Evolutionary conservation across 1,284 basidiomycete genomes (phyloP).

Genomic region (Fomitiporia mediterranea): DNA sequence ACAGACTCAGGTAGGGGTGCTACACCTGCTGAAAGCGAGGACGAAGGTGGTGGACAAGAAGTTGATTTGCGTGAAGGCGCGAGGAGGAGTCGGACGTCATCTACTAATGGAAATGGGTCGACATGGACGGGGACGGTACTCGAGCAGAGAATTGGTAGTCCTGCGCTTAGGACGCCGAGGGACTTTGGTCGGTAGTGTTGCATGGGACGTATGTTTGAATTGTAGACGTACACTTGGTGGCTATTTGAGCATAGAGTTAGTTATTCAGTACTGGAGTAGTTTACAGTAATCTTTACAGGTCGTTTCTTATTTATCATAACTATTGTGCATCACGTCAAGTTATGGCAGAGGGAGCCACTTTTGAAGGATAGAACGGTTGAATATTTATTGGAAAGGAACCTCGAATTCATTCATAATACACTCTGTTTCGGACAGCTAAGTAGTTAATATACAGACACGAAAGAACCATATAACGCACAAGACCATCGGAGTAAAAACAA

Average conservation of each 20-base stretch:
- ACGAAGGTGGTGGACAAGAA: conserved; percentile 14
- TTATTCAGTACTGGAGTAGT: background rate
- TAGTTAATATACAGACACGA: too few relatives aligned
- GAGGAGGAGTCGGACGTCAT: background rate
- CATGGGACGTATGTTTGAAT: conserved; percentile 7
- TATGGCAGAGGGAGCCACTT: too few relatives aligned
- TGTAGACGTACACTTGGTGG: conserved; percentile 1
- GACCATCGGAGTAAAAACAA: too few relatives aligned
- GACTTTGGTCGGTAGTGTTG: conserved; percentile 7
- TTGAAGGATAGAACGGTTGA: too few relatives aligned
- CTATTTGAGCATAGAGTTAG: too few relatives aligned
- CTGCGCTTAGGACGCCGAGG: conserved; percentile 16
- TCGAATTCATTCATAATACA: too few relatives aligned
- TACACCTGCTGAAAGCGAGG: conserved; percentile 16
- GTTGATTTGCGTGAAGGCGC: conserved; percentile 13
- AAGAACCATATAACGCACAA: too few relatives aligned
- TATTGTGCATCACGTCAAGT: too few relatives aligned
- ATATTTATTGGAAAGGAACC: too few relatives aligned
- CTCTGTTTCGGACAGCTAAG: too few relatives aligned
- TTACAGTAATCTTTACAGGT: too few relatives aligned
- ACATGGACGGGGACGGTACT: conserved; percentile 10
- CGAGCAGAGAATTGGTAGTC: conserved; percentile 14
- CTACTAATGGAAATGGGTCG: background rate
- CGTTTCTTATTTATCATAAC: too few relatives aligned
- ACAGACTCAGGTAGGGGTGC: background rate